Percentiles rank a stretch among this genome's conserved stretches.
phyloP scores from a whole-genome alignment of 495 filamentous ascomycete species.

The Daldinia childiae region DNA sequence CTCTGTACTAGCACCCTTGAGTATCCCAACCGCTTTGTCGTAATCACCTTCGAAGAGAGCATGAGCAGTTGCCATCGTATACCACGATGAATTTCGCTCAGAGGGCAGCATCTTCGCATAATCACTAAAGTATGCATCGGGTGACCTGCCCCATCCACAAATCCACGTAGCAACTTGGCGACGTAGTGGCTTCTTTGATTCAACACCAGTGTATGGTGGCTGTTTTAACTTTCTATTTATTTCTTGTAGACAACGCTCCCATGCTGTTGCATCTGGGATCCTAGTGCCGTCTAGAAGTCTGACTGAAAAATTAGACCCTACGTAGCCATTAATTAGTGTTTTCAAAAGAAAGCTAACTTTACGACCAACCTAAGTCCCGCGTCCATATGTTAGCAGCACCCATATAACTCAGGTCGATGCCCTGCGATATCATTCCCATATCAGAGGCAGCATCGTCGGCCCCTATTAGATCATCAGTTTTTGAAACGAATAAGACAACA shows the following conservation, averaged over 20 bases:
- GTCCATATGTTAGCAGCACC: slow-evolving; percentile 85
- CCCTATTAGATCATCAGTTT: slow-evolving; percentile 54
- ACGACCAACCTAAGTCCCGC: slow-evolving; percentile 69
- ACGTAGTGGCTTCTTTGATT: slow-evolving; percentile 75
- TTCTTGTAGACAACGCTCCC: slow-evolving; percentile 60
- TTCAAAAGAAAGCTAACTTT: not conserved
- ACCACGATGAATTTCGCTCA: slow-evolving; percentile 69
- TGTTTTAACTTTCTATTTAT: slow-evolving; percentile 56
- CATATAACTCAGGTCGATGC: slow-evolving; percentile 84
- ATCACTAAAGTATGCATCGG: slow-evolving; percentile 64
- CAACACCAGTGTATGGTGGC: slow-evolving; percentile 55
- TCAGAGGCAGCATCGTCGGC: slow-evolving; percentile 70
- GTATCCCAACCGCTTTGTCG: slow-evolving; percentile 62
- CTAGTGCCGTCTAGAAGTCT: slow-evolving; percentile 54
- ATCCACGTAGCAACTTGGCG: slow-evolving; percentile 78
- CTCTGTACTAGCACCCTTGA: slow-evolving; percentile 59
- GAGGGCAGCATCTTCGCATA: slow-evolving; percentile 59
- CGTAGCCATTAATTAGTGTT: slow-evolving; percentile 21
- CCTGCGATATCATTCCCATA: slow-evolving; percentile 76
- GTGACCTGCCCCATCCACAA: slow-evolving; percentile 71
- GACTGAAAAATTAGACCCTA: slow-evolving; percentile 51
- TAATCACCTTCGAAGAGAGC: slow-evolving; percentile 78
- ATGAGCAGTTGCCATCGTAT: slow-evolving; percentile 83
- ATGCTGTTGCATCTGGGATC: slow-evolving; percentile 54
- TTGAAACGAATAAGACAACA: not conserved